phyloP scores from a whole-genome alignment of 192 early-diverging fungal genomes.

The Obelidium mucronatum region DNA sequence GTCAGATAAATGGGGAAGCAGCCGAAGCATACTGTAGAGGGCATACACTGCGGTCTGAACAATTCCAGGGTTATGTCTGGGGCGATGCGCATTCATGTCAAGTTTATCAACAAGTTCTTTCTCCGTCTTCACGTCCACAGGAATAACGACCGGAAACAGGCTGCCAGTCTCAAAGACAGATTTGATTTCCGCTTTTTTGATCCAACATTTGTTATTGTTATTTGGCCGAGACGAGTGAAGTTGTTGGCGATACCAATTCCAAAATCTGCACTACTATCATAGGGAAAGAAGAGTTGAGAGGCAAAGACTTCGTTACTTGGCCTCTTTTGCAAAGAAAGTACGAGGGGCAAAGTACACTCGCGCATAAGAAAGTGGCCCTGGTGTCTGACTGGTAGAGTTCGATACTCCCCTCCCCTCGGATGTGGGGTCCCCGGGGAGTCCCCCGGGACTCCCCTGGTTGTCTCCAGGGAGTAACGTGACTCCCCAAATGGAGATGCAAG shows the following conservation, averaged over 20 bases:
- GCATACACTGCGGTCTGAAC: not conserved
- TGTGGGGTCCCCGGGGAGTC: not conserved
- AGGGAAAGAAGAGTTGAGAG: not conserved
- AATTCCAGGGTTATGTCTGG: not conserved
- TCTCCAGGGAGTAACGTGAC: not conserved
- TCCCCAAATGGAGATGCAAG: no score
- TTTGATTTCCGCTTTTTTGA: not conserved
- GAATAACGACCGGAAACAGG: not conserved
- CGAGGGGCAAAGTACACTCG: slow-evolving; percentile 9
- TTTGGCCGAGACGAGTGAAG: not conserved
- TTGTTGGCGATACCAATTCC: not conserved
- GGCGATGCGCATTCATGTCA: not conserved
- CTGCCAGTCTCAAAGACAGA: not conserved
- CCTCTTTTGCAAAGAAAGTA: slow-evolving; percentile 8
- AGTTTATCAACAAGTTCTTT: not conserved
- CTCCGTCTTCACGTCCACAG: not conserved
- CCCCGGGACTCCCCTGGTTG: not conserved
- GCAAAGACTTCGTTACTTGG: not conserved
- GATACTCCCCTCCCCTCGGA: not conserved
- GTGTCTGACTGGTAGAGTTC: no score
- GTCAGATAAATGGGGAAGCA: not conserved
- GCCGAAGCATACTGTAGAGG: not conserved
- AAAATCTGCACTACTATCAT: no score
- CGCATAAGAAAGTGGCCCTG: not conserved
- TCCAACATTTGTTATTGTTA: not conserved